Evolutionary conservation across 1,139 yeast species (phyloP), one percentile per base, ranked within the genome.

Genomic region (Keqinozyma sinolaborantium): DNA sequence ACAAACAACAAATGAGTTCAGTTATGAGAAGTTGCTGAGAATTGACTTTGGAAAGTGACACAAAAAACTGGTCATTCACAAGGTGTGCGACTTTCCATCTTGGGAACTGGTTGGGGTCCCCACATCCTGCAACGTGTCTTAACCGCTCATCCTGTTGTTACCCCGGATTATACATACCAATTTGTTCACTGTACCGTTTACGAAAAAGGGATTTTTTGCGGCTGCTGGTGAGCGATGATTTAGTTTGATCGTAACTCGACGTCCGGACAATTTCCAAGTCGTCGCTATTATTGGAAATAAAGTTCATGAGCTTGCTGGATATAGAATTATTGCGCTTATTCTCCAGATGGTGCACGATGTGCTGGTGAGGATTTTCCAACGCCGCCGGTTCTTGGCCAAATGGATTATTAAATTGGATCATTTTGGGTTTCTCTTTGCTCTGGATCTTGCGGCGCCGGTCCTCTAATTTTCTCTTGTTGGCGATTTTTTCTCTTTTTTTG

Each of bases 241-340:
- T 56, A 3, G 73, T 65, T 39, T 64, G 71, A 38, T 68, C 74
- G 42, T 42, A 67, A 34, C 60, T 53, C 28, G 25, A 38, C 2
- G 48, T 44, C 30, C 42, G 40, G 24, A 33, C 32, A 7, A 44
- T 23, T n/a, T 29, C 30, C 14, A 37, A 26, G 3, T 44, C 48
- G 23, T 40, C 46, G 29, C 44, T 41, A 20, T 32, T 42, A 13
- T 39, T 40, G 24, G 45, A 41, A 6, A 44, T 37, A 2, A 44
- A 28, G 27, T 39, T 40, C 3, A 36, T 36, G 15, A 44, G 29
- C 19, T 29, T 37, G 14, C 40, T 34, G 3, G 48, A 37, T 4
- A 45, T 42, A 32, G 53, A 48, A 24, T 41, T 48, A 25, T 47
- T 45, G 14, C 42, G 7, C 21, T 18, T 18, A 10, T 18, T 18